phyloP scores from a whole-genome alignment of 2,329 filamentous ascomycete genomes.

The Sclerotinia borealis region DNA sequence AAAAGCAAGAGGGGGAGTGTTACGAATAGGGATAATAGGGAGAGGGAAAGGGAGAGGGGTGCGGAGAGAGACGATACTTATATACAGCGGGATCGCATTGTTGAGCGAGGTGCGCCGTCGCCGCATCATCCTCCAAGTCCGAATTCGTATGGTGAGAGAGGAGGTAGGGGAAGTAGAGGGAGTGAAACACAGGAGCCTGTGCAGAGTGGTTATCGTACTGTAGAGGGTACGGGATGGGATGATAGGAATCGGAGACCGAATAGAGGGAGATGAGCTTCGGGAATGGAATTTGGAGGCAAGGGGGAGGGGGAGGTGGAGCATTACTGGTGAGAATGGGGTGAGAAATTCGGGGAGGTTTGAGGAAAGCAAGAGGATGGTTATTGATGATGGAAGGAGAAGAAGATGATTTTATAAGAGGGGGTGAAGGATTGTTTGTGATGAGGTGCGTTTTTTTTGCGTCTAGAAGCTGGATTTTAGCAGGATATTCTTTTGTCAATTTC shows the following conservation, averaged over 20 bases:
- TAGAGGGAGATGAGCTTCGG: neutral
- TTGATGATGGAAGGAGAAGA: conserved; percentile 6
- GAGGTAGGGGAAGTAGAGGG: neutral
- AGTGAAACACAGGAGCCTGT: neutral
- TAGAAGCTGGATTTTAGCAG: too few relatives aligned
- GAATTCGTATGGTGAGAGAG: neutral
- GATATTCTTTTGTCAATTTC: too few relatives aligned
- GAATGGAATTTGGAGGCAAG: neutral
- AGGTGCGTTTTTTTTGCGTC: neutral
- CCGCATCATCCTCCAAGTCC: neutral
- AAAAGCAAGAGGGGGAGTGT: neutral
- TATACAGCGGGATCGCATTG: conserved; percentile 3
- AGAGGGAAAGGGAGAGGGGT: neutral
- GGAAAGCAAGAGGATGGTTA: neutral
- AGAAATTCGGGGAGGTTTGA: neutral
- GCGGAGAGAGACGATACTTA: neutral
- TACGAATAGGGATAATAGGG: neutral
- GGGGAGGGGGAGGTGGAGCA: neutral
- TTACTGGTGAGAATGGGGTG: neutral
- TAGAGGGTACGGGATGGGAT: conserved; percentile 2
- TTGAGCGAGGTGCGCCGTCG: neutral
- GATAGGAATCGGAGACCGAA: neutral
- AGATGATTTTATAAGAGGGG: neutral
- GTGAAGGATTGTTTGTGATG: neutral
- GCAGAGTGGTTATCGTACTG: neutral